These are phyloP conservation scores for Xerophyta viscosa DNA, from an alignment of 106 monocot genomes.

Conservation along the genomic window DNA sequence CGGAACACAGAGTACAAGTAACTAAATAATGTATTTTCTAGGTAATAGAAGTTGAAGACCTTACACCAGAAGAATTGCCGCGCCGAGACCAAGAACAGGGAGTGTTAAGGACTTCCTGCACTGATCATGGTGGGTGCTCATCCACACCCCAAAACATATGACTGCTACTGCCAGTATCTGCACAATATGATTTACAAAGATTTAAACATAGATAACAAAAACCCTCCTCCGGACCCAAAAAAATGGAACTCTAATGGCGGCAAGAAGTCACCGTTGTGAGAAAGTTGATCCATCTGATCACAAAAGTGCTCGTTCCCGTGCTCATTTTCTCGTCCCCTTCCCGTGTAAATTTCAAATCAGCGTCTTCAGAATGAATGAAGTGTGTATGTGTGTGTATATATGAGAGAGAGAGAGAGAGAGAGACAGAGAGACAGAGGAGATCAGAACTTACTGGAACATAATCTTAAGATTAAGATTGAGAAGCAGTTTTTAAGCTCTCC, in stretches of 20 bases:
- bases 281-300: slow-evolving; percentile 78
- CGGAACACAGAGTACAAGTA: too few relatives aligned
- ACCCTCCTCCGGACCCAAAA: not conserved
- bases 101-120: slow-evolving; percentile 76
- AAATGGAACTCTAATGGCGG: not conserved
- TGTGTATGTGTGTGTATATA: too few relatives aligned
- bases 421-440: too few relatives aligned
- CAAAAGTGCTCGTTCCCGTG: slow-evolving; percentile 63
- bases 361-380: too few relatives aligned
- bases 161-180: slow-evolving; percentile 72
- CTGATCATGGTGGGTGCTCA: slow-evolving; percentile 80
- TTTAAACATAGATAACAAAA: too few relatives aligned
- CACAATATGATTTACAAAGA: slow-evolving; percentile 5
- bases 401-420: too few relatives aligned
- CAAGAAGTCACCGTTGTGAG: slow-evolving; percentile 45
- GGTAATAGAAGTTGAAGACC: slow-evolving; percentile 8
- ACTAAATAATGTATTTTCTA: too few relatives aligned
- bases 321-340: slow-evolving; percentile 20
- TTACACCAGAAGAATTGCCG: slow-evolving; percentile 69
- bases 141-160: slow-evolving; percentile 88
- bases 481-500: too few relatives aligned
- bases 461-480: too few relatives aligned
- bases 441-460: too few relatives aligned
- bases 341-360: too few relatives aligned
- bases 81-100: slow-evolving; percentile 87